phyloP scores from a whole-genome alignment of 306 rosid species.

The Lagenaria siceraria region DNA sequence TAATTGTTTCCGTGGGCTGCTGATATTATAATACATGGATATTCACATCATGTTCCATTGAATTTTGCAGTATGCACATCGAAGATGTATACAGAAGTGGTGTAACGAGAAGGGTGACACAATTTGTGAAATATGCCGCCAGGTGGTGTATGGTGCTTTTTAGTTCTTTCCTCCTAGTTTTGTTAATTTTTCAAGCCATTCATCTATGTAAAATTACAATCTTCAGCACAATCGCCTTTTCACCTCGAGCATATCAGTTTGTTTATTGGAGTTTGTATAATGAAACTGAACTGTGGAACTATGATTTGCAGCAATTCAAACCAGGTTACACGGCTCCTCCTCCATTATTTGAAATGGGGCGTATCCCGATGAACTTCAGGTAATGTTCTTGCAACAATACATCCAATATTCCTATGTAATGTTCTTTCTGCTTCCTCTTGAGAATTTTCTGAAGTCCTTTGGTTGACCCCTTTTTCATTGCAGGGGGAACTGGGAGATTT shows the following conservation, averaged over 20 bases:
- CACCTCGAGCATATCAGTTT: not conserved
- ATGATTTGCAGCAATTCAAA: conserved; percentile 51
- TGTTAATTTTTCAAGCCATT: not conserved
- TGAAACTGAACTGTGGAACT: not conserved
- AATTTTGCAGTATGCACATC: conserved; percentile 81
- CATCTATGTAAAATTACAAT: not conserved
- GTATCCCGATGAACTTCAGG: conserved; percentile 94
- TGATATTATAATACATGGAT: not conserved
- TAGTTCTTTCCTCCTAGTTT: not conserved
- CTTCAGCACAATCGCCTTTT: not conserved
- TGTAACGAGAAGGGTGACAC: conserved; percentile 95
- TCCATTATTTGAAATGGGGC: conserved; percentile 73
- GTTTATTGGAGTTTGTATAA: not conserved
- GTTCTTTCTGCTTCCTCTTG: not conserved
- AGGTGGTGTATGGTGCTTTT: conserved; percentile 36
- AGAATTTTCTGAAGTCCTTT: not conserved
- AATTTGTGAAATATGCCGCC: conserved; percentile 88
- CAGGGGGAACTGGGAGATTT: conserved; percentile 96
- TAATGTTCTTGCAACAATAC: conserved; percentile 14
- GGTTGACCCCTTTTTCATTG: conserved; percentile 11
- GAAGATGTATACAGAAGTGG: conserved; percentile 87
- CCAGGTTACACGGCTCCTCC: conserved; percentile 93
- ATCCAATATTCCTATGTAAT: not conserved
- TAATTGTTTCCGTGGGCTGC: not conserved
- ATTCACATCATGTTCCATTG: not conserved